Evolutionary conservation across 2,329 filamentous ascomycete species (phyloP).

Genomic region (Aspergillus sp.): DNA sequence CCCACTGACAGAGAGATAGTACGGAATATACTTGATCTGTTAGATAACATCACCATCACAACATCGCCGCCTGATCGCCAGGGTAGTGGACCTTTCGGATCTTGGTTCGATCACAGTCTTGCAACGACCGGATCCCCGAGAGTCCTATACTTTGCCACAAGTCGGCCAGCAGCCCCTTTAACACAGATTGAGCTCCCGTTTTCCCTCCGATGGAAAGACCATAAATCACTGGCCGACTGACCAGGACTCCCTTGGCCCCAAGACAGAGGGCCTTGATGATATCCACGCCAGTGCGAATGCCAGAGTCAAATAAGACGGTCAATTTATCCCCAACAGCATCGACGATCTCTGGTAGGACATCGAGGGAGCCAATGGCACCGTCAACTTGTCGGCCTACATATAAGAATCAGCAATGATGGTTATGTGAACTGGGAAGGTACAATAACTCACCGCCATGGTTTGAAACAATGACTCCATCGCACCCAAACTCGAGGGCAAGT

Average conservation of each 20-base stretch:
- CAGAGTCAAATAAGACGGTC: constrained; percentile 46
- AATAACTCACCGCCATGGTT: constrained; percentile 43
- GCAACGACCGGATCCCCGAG: constrained; percentile 39
- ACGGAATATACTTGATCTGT: neutral
- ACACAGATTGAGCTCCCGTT: constrained; percentile 46
- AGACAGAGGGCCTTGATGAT: constrained; percentile 45
- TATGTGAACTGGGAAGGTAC: too few species aligned
- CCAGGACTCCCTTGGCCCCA: constrained; percentile 51
- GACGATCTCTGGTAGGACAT: constrained; percentile 52
- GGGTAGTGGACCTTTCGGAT: constrained; percentile 28
- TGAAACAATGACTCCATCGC: constrained; percentile 44
- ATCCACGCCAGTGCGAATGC: constrained; percentile 43
- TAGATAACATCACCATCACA: constrained; percentile 13
- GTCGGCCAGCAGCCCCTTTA: constrained; percentile 46
- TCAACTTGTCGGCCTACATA: constrained; percentile 40
- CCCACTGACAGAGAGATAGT: neutral
- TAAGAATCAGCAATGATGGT: neutral
- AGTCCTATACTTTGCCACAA: constrained; percentile 51
- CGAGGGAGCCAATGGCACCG: constrained; percentile 43
- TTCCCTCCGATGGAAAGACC: constrained; percentile 49
- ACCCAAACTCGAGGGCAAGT: constrained; percentile 37
- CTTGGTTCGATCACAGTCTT: constrained; percentile 26
- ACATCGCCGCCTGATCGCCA: constrained; percentile 27
- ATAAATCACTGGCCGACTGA: constrained; percentile 53
- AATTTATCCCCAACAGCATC: constrained; percentile 47